Evolutionary conservation across 1,139 yeast genomes (phyloP), one percentile per base, ranked within the genome.

Genomic region (Schizosaccharomyces versatilis): DNA sequence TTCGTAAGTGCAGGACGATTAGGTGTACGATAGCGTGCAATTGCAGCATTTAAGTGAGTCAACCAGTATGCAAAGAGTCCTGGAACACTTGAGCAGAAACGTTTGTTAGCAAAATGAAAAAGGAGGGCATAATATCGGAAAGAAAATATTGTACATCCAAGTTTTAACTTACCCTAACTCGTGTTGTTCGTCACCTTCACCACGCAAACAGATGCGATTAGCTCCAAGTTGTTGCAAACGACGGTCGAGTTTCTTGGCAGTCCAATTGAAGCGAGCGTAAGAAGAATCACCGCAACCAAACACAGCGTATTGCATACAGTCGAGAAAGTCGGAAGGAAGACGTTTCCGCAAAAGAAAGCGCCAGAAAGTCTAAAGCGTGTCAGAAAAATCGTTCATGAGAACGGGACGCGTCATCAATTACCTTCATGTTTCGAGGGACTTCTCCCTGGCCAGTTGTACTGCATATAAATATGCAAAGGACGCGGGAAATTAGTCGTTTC

Each of bases 381-480:
- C 32, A 54, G 36, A 7, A 10, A 8, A n/a, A 12, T 6, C 41
- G 8, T 14, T 12, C n/a, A 7, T 7, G 14, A 39, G 14, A 39
- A 39, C 6, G 14, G 6, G 14, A 39, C 14, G 12, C 14, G 12
- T 39, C 12, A 3, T 39, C 32, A 3, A 36, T 52, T 12, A 51
- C 53, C 19, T 73, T 71, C 1, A 83, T 81, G 64, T 85, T 84
- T 53, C 83, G 67, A 0, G 99, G 98, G 39, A 90, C 67, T 60
- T 83, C 96, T 15, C 99, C 99, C 66, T 90, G 97, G 3, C 97
- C 98, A 0, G 95, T 82, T 0, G 99, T 90, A 1, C 96, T 80
- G 63, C 94, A 82, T 6, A 90, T 65, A 1, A 88, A 70, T 5
- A 88, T 72, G 51, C 85, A 70, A 51, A 73, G 70, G 42, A 69